These are phyloP conservation scores for Penicillium desertorum DNA, from an alignment of 495 filamentous ascomycete species.

Conservation along the genomic window DNA sequence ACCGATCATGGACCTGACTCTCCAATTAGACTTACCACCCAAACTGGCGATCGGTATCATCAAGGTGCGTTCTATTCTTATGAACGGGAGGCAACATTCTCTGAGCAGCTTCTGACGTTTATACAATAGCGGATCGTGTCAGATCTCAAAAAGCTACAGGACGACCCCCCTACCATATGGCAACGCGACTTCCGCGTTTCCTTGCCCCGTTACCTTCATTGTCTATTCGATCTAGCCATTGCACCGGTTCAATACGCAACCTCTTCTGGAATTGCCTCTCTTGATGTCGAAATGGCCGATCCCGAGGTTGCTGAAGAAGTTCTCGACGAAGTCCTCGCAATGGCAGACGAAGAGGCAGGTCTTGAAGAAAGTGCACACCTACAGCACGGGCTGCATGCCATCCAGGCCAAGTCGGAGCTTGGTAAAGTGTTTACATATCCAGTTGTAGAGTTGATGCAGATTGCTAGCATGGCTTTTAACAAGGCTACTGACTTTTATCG, in stretches of 20 bases:
- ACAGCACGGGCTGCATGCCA: neutral
- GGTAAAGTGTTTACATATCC: conserved; percentile 50
- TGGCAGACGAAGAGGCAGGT: conserved; percentile 41
- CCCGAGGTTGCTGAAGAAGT: conserved; percentile 25
- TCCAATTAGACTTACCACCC: neutral
- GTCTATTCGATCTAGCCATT: conserved; percentile 2
- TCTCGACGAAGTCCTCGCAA: conserved; percentile 51
- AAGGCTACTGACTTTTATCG: conserved; percentile 71
- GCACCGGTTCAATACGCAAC: neutral
- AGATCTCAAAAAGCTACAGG: neutral
- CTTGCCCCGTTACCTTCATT: conserved; percentile 3
- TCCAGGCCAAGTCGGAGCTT: neutral
- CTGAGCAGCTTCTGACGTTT: neutral
- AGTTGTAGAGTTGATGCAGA: conserved; percentile 70
- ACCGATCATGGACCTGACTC: neutral
- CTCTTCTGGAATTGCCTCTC: too few relatives aligned
- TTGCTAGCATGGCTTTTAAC: conserved; percentile 74
- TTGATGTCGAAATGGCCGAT: neutral
- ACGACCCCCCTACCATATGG: neutral
- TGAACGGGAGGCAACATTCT: neutral
- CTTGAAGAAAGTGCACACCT: too few relatives aligned
- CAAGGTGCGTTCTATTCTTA: neutral
- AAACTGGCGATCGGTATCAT: neutral
- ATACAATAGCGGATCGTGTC: neutral
- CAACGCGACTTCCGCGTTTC: neutral